Base-by-base conservation (phyloP, 2,329 filamentous ascomycete genomes). In the Exophiala aquamarina region DNA sequence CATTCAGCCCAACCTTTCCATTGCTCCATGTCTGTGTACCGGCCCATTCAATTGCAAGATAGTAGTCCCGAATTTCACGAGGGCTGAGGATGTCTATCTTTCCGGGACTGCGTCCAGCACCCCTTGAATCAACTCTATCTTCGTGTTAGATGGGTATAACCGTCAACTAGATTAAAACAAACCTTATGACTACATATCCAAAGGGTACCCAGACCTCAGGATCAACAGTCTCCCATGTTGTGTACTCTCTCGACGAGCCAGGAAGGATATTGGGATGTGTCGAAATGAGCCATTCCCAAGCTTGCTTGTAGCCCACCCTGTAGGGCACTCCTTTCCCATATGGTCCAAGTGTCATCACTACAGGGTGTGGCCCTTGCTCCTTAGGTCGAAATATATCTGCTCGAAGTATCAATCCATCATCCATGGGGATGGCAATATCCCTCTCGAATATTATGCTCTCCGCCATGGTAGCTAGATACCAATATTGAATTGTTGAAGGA, bases 321-420 rank as follows among this genome's bases (percentile, higher is more conserved):
- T 50, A 50, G 19, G 47, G 37, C 4, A 46, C 35, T 10, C 42
- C 84, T 57, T 89, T 88, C 36, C 84, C 84, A 54, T 88, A 88
- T 0, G 85, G 85, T 0, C 84, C 84, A 52, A 88, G 87, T 0
- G 84, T 87, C 3, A 85, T 79, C 8, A 88, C 63, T 0, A 86
- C 83, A 0, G 84, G 84, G 19, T 41, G 26, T 2, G 34, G 33
- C 20, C 21, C 28, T 13, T 20, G 29, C 3, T 20, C 15, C 8
- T 32, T 19, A 6, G 55, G 55, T 5, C 54, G 49, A 41, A 57
- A 59, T 5, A 59, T 39, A 38, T 59, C 56, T 8, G 37, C 50
- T 4, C 52, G 47, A 4, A 58, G 32, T 13, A 47, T 17, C 10
- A 45, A 37, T 8, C 54, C 56, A 32, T 58, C 56, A n/a, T 55